Conservation (phyloP, 768 basidiomycete species). For the Podaxis sp. region DNA sequence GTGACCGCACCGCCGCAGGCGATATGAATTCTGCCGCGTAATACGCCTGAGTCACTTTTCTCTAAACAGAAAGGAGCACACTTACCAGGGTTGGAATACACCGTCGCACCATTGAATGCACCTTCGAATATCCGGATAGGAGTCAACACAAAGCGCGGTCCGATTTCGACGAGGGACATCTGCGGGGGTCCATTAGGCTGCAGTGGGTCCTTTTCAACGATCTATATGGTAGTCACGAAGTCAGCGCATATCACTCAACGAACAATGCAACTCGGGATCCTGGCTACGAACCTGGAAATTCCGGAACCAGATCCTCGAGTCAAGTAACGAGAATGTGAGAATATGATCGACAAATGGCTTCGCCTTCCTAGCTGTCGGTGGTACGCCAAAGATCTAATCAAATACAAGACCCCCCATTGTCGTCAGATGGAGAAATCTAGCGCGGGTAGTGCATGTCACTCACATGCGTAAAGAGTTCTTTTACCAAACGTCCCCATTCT, state of each 20-base stretch:
- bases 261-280: constrained; percentile 4
- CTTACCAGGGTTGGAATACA: constrained; percentile 93
- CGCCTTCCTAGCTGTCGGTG: constrained; percentile 82
- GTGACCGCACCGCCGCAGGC: constrained; percentile 77
- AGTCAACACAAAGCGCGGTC: constrained; percentile 94
- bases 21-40: constrained; percentile 79
- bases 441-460: constrained; percentile 26
- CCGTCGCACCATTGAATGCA: constrained; percentile 91
- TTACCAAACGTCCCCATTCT: constrained; percentile 83
- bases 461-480: constrained; percentile 94
- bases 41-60: neutral
- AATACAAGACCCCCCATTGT: constrained; percentile 8
- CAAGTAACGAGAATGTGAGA: constrained; percentile 92
- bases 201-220: constrained; percentile 90
- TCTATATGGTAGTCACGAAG: constrained; percentile 45
- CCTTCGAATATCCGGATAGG: constrained; percentile 99
- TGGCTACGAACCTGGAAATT: constrained; percentile 82
- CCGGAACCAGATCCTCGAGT: constrained; percentile 98
- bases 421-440: constrained; percentile 1
- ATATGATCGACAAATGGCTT: constrained; percentile 99
- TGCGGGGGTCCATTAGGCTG: constrained; percentile 84
- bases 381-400: constrained; percentile 89
- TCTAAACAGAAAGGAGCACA: constrained; percentile 11
- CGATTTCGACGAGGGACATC: constrained; percentile 92
- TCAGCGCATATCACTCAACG: constrained; percentile 7